These are phyloP conservation scores for Sporothrix dimorphospora DNA, from an alignment of 2,329 filamentous ascomycete genomes.

Conservation along the genomic window DNA sequence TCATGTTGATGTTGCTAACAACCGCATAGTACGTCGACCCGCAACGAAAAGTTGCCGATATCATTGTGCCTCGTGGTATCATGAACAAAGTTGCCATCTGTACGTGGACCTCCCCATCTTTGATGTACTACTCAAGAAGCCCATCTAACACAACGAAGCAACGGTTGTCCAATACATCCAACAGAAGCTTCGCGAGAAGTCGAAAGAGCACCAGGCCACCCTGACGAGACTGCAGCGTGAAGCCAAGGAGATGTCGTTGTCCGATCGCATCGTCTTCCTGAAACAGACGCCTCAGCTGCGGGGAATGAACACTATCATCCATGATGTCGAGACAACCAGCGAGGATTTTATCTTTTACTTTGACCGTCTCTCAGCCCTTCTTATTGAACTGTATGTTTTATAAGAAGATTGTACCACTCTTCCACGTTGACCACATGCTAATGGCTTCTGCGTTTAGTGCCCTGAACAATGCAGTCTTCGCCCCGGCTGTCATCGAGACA, in stretches of 20 bases:
- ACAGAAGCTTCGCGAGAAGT: slow-evolving; percentile 84
- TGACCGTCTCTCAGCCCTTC: slow-evolving; percentile 80
- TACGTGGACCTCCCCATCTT: slow-evolving; percentile 43
- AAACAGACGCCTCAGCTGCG: slow-evolving; percentile 77
- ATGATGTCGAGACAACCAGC: slow-evolving; percentile 74
- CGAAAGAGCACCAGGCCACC: slow-evolving; percentile 76
- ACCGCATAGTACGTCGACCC: slow-evolving; percentile 74
- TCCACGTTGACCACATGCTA: not conserved
- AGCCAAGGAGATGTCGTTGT: slow-evolving; percentile 71
- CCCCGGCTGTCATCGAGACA: slow-evolving; percentile 66
- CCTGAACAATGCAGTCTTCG: slow-evolving; percentile 75
- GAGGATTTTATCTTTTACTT: slow-evolving; percentile 99
- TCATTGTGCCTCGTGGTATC: slow-evolving; percentile 92
- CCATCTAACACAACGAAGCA: slow-evolving; percentile 48
- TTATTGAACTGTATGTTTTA: slow-evolving; percentile 83
- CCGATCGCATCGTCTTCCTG: slow-evolving; percentile 73
- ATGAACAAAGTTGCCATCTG: slow-evolving; percentile 92
- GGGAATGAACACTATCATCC: slow-evolving; percentile 89
- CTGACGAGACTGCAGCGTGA: slow-evolving; percentile 75
- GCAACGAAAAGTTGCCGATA: slow-evolving; percentile 87
- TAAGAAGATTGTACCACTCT: no score
- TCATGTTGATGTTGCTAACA: not conserved
- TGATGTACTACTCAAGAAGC: not conserved
- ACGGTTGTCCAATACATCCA: slow-evolving; percentile 96
- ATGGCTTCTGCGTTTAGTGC: slow-evolving; percentile 58